phyloP scores from a whole-genome alignment of 2,329 filamentous ascomycete species.

The Claviceps cyperi region DNA sequence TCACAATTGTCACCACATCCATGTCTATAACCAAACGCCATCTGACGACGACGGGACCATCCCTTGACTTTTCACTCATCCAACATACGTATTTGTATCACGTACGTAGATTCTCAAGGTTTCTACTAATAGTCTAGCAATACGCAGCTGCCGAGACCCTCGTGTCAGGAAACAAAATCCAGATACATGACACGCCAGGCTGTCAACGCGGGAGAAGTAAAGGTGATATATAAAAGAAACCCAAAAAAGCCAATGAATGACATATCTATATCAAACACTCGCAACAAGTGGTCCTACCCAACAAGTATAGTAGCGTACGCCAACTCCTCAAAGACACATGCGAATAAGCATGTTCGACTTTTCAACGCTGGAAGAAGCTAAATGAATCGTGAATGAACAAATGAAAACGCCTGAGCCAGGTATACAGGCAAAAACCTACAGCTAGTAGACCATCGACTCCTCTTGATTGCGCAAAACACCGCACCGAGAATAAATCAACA shows the following conservation, averaged over 20 bases:
- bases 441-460: neutral
- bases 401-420: slow-evolving; percentile 3
- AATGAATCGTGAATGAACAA: slow-evolving; percentile 1
- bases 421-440: slow-evolving; percentile 4
- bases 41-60: too few species aligned
- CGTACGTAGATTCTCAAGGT: too few species aligned
- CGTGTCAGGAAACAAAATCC: too few species aligned
- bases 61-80: too few species aligned
- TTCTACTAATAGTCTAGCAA: too few species aligned
- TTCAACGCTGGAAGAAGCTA: neutral
- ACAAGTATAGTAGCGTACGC: neutral
- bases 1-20: too few species aligned
- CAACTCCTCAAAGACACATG: neutral
- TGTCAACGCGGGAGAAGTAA: too few species aligned
- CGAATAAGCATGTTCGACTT: neutral
- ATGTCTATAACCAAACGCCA: too few species aligned
- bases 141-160: too few species aligned
- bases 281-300: neutral
- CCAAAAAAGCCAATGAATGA: neutral
- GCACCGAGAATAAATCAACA: neutral
- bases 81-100: too few species aligned
- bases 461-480: neutral
- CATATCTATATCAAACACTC: neutral
- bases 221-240: neutral
- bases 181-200: too few species aligned